Base-by-base conservation (phyloP, 805 yeast species). In the Zygotorulaspora chibaensis region DNA sequence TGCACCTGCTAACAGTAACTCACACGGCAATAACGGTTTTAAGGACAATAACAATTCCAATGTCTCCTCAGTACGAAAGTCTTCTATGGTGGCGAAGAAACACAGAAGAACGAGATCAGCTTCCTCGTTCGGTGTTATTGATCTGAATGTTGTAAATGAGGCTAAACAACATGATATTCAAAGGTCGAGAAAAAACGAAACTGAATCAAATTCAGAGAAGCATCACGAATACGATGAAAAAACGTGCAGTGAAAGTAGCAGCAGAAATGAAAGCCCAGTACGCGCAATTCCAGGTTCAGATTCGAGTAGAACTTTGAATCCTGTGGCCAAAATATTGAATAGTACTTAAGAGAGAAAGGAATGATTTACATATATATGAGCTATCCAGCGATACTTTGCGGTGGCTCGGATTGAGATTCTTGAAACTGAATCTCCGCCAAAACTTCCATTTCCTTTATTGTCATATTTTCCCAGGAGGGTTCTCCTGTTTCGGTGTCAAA, bases 371-470 rank as follows among this genome's bases (percentile, higher is more conserved):
- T 35, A 17, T 9, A 17, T 31, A 10, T 31, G 23, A 42, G 29
- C 16, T 29, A 29, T 4, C 15, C 12, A 10, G 29, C 27, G 20
- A 15, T 38, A 35, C 35, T 25, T 45, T 31, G 27, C 26, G 36
- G 15, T 12, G 33, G 15, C 15, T 13, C 33, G 15, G 33, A 29
- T 28, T 36, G 38, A 16, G 47, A 45, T 33, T 57, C 56, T 30
- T 44, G 26, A 43, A 68, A 75, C 56, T 77, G 74, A 16, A 67
- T 69, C 49, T 80, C 83, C 0, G 85, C 82, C 56, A 81, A 65
- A 12, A 65, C 60, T 58, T 83, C 87, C 46, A 83, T 74, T 50
- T 83, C 88, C 8, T 52, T 62, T 29, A 83, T 59, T 30, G 71
- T 76, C 44, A 81, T 56, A 8, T 70, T 75, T 18, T 70, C 69